Percentiles rank a stretch among this genome's conserved stretches.
Evolutionary conservation across 2,329 filamentous ascomycete species (phyloP).

Genomic region (Cryphonectria japonica): DNA sequence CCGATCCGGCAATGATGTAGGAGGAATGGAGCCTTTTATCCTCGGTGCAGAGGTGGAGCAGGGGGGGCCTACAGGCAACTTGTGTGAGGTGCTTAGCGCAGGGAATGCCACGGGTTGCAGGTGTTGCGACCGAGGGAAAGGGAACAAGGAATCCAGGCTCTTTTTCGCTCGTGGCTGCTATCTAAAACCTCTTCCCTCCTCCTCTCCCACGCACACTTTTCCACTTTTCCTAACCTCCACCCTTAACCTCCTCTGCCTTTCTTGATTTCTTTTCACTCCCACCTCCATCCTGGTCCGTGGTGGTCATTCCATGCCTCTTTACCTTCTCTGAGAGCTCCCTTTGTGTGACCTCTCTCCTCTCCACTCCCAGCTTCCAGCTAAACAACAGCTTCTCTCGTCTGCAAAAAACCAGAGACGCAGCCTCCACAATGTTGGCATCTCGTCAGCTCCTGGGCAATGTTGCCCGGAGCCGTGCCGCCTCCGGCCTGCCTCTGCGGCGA

Average conservation of each 20-base stretch:
- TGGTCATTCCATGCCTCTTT: constrained; percentile 28
- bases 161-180: constrained; percentile 22
- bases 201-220: constrained; percentile 2
- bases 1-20: constrained; percentile 20
- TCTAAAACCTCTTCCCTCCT: constrained; percentile 30
- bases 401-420: constrained; percentile 20
- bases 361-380: constrained; percentile 21
- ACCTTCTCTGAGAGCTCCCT: constrained; percentile 32
- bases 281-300: constrained; percentile 16
- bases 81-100: constrained; percentile 21
- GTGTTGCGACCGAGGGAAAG: constrained; percentile 26
- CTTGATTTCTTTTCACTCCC: neutral
- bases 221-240: constrained; percentile 3
- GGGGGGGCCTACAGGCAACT: constrained; percentile 18
- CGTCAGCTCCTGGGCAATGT: constrained; percentile 70
- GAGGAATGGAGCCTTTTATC: constrained; percentile 7
- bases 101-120: constrained; percentile 15
- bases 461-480: constrained; percentile 63
- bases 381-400: constrained; percentile 13
- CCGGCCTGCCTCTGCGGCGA: constrained; percentile 66
- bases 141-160: constrained; percentile 23
- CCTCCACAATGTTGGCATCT: constrained; percentile 67
- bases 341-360: constrained; percentile 32
- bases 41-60: constrained; percentile 17
- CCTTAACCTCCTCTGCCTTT: neutral